Evolutionary conservation across 768 basidiomycete species (phyloP).

Genomic region (Thelephora ganbajun): DNA sequence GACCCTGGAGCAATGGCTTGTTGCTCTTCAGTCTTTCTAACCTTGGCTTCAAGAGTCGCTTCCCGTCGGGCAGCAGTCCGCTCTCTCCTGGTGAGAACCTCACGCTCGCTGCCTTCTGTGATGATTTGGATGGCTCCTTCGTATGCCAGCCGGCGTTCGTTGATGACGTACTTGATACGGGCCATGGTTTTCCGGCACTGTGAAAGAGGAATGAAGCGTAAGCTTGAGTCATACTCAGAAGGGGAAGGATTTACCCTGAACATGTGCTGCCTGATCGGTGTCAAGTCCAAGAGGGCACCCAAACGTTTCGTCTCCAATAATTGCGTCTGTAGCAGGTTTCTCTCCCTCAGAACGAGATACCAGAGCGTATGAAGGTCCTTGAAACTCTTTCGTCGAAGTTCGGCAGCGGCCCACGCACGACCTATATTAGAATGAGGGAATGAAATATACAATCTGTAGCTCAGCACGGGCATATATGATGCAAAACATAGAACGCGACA

Average conservation of each 20-base stretch:
- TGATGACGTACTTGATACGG: conserved; percentile 82
- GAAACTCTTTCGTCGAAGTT: too few species aligned
- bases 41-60: background rate
- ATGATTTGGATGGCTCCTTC: conserved; percentile 39
- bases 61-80: background rate
- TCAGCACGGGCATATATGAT: conserved; percentile 9
- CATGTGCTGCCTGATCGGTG: background rate
- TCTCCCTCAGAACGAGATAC: too few species aligned
- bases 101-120: conserved; percentile 8
- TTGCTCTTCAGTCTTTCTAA: too few species aligned
- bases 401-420: too few species aligned
- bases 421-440: conserved; percentile 2
- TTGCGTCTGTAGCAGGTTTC: conserved; percentile 85
- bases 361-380: too few species aligned
- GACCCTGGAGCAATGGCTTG: too few species aligned
- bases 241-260: conserved; percentile 7
- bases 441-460: conserved; percentile 1
- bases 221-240: background rate
- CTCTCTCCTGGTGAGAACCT: conserved; percentile 3
- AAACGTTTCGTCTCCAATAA: conserved; percentile 60
- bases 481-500: too few species aligned
- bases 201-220: conserved; percentile 16
- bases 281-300: conserved; percentile 17
- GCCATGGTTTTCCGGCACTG: conserved; percentile 94
- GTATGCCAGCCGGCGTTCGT: conserved; percentile 80